phyloP scores from a whole-genome alignment of 2,329 filamentous ascomycete species.

The Didymella keratinophila region DNA sequence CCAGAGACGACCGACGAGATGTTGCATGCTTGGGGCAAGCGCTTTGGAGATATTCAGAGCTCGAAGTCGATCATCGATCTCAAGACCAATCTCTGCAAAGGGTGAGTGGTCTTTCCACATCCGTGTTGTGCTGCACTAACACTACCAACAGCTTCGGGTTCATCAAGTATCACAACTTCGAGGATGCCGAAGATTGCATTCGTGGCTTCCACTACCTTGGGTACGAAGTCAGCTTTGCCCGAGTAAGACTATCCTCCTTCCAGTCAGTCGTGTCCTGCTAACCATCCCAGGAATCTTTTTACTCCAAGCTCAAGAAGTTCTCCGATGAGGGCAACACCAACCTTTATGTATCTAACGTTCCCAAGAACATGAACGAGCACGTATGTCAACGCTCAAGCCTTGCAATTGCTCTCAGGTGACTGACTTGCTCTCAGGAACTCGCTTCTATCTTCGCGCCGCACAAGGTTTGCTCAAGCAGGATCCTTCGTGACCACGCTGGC shows the following conservation, averaged over 20 bases:
- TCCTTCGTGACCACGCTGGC: conserved; percentile 88
- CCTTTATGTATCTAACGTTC: conserved; percentile 96
- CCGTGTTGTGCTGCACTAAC: conserved; percentile 18
- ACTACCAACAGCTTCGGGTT: conserved; percentile 80
- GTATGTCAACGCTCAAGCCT: conserved; percentile 59
- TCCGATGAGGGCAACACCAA: conserved; percentile 91
- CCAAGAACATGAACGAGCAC: conserved; percentile 88
- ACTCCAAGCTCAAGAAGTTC: conserved; percentile 95
- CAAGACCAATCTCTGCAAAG: conserved; percentile 92
- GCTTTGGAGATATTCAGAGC: conserved; percentile 93
- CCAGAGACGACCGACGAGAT: conserved; percentile 95
- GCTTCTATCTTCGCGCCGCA: conserved; percentile 80
- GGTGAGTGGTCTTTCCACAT: conserved; percentile 62
- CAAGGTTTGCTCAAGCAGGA: conserved; percentile 90
- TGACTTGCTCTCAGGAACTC: conserved; percentile 65
- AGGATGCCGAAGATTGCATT: conserved; percentile 94
- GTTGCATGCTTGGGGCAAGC: conserved; percentile 79
- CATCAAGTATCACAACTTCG: conserved; percentile 88
- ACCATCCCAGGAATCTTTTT: conserved; percentile 79
- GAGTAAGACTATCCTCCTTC: conserved; percentile 63
- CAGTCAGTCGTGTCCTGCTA: conserved; percentile 11
- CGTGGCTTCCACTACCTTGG: conserved; percentile 92
- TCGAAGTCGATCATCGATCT: conserved; percentile 99
- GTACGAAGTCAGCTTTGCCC: conserved; percentile 96
- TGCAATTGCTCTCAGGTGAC: conserved; percentile 1